Percentiles rank a stretch among this genome's conserved stretches.
Conservation (phyloP, 345 rosid species). For the Rhodomyrtus tomentosa region DNA sequence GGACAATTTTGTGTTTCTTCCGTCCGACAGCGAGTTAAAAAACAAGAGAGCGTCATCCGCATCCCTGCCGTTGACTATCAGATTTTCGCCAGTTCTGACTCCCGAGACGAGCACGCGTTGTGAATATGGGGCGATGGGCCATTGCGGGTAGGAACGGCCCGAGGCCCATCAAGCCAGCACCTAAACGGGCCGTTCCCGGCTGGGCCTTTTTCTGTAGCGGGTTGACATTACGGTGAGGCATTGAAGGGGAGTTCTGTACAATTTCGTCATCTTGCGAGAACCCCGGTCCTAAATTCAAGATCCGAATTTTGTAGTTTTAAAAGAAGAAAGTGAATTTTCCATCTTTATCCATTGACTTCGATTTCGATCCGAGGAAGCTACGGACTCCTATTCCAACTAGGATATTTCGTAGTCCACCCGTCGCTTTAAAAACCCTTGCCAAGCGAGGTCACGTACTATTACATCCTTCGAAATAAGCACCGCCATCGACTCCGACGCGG, state of each 20-base stretch:
- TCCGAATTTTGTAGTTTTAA: not conserved
- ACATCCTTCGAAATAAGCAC: not conserved
- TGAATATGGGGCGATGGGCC: not conserved
- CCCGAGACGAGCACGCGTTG: not conserved
- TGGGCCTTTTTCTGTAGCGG: not conserved
- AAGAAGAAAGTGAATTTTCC: not conserved
- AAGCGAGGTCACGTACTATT: not conserved
- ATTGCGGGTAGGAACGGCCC: not conserved
- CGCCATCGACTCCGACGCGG: not conserved
- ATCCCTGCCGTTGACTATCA: not conserved
- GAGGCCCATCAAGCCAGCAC: not conserved
- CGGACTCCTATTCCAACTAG: not conserved
- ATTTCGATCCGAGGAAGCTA: not conserved
- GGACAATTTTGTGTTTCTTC: conserved; percentile 14
- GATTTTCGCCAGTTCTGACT: not conserved
- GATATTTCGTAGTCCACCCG: not conserved
- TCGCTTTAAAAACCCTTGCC: not conserved
- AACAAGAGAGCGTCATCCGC: no score
- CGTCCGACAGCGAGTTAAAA: not conserved
- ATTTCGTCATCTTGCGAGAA: not conserved
- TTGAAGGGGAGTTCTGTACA: no score
- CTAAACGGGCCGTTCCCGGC: not conserved
- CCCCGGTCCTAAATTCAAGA: not conserved
- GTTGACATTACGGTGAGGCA: no score
- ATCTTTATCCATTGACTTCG: not conserved